Evolutionary conservation across 768 basidiomycete genomes (phyloP), one percentile per base, ranked within the genome.

Genomic region (Wakefieldia striispora): DNA sequence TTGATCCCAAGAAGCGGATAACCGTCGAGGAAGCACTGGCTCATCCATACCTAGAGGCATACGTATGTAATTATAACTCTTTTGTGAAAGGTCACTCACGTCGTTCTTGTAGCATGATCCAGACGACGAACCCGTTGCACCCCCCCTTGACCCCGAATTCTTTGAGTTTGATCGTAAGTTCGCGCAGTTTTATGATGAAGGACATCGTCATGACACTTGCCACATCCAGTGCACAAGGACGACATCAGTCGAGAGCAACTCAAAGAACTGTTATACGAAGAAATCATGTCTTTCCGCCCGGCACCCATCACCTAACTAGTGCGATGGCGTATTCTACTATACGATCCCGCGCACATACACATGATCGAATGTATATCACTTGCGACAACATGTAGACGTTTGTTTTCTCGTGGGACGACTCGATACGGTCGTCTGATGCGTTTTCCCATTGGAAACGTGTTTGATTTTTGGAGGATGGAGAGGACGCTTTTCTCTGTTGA

Each of bases 1-100:
- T 98, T 70, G 95, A 97, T 70, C 95, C 97, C 20, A 95, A 94
- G 77, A 97, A 95, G 68, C 86, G 97, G 39, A 86, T 93, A 67
- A 92, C 92, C 1, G 92, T 95, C 36, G 95, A 97, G 64, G 85
- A 95, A 50, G 94, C 94, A 6, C 75, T 99, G 29, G 86, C 86
- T n/a, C 95, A 97, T 61, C 94, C 95, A 6, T 95, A 95, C 63
- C 78, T 95, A 12, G 91, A 93, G 67, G 90, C 94, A 67, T 95
- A 97, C 65, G 88, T 89, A 61, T 39, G 86, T 56, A 17, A 33
- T 48, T 40, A 23, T 42, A 39, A 33, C 31, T 43, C 31, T 31
- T 21, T 38, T 47, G 14, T 33, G 33, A 29, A 4, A 20, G 20
- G n/a, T 41, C 36, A 24, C 55, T 59, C 11, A 62, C 39, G 10